Conservation (phyloP, 768 basidiomycete species). For the Boletus vinaceobasis region DNA sequence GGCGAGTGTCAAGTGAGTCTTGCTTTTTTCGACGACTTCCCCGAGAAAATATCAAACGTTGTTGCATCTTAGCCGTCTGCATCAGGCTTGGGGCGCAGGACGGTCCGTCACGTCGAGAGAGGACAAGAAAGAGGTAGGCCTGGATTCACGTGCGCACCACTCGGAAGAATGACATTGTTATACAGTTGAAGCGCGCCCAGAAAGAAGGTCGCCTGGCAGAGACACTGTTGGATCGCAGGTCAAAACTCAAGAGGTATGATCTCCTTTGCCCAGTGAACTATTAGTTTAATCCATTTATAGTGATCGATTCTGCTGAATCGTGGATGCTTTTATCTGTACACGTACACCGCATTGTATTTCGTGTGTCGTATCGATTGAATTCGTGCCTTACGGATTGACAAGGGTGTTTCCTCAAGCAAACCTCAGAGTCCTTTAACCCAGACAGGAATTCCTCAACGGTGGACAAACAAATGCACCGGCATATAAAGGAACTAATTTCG, state of each 20-base stretch:
- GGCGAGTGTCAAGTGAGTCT: constrained; percentile 64
- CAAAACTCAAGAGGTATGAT: constrained; percentile 77
- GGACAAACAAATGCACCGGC: constrained; percentile 4
- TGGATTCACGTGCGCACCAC: not conserved
- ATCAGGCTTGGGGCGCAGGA: constrained; percentile 85
- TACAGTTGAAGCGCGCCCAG: constrained; percentile 70
- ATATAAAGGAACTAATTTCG: constrained; percentile 1
- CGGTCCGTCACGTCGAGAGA: constrained; percentile 62
- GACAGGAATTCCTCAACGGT: not conserved
- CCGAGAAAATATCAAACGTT: not conserved
- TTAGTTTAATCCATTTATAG: constrained; percentile 23
- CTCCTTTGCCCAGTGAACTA: not conserved
- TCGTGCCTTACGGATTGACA: constrained; percentile 1
- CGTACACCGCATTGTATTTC: constrained; percentile 7
- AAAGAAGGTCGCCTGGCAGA: constrained; percentile 82
- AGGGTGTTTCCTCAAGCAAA: constrained; percentile 1
- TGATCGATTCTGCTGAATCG: constrained; percentile 44
- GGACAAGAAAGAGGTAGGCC: constrained; percentile 70
- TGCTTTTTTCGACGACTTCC: constrained; percentile 1
- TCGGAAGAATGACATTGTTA: constrained; percentile 5
- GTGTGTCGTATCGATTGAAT: constrained; percentile 17
- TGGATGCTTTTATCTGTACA: constrained; percentile 8
- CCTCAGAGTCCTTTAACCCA: not conserved
- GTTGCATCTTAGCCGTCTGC: constrained; percentile 48
- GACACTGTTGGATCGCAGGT: constrained; percentile 71